Conservation (phyloP, 768 basidiomycete species). For the Mycena haematopus region DNA sequence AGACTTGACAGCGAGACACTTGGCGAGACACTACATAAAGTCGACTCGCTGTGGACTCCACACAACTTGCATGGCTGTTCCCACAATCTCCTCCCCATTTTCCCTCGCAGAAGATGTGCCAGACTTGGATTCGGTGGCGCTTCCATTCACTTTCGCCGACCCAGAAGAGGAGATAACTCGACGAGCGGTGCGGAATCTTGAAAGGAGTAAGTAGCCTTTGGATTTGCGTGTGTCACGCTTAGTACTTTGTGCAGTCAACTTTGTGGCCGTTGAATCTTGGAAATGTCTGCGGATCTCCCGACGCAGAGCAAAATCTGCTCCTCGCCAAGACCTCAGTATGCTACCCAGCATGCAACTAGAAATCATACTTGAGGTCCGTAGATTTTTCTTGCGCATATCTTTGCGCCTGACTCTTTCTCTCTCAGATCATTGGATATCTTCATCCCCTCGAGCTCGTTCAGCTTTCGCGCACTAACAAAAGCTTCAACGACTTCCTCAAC, state of each 20-base stretch:
- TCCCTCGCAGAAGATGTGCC: background rate
- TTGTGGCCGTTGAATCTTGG: background rate
- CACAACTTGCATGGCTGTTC: background rate
- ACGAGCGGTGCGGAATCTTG: background rate
- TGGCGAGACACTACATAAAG: no score
- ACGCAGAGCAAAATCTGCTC: background rate
- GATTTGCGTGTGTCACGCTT: background rate
- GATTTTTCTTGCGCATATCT: background rate
- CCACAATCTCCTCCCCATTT: background rate
- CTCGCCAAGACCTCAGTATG: background rate
- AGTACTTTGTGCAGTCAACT: background rate
- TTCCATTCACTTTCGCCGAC: background rate
- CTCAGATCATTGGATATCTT: slow-evolving; percentile 14
- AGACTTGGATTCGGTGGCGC: background rate
- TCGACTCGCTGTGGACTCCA: no score
- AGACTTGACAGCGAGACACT: no score
- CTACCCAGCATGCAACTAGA: slow-evolving; percentile 9
- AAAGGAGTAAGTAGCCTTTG: background rate
- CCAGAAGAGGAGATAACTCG: background rate
- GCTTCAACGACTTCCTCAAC: slow-evolving; percentile 5
- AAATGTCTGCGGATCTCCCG: slow-evolving; percentile 1
- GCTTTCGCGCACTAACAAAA: slow-evolving; percentile 8
- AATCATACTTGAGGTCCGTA: slow-evolving; percentile 13
- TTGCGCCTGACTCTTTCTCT: no score
- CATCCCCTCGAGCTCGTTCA: slow-evolving; percentile 16